Conservation (phyloP, 345 rosid species). For the Ricinus communis region DNA sequence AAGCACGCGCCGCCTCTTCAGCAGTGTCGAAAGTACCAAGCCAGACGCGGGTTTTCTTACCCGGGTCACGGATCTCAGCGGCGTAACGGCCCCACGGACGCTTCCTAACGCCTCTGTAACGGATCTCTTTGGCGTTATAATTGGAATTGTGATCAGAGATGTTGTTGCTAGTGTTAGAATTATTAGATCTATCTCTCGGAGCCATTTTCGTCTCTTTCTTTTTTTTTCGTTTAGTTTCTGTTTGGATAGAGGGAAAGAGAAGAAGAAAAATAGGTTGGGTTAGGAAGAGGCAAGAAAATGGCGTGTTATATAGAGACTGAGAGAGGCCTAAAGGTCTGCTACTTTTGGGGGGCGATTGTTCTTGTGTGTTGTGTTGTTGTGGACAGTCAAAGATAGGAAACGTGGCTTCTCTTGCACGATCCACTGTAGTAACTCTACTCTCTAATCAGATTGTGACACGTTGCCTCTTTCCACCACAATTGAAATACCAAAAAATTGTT, state of each 20-base stretch:
- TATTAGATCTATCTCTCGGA: conserved; percentile 40
- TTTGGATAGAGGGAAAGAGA: neutral
- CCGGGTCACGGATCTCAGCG: conserved; percentile 96
- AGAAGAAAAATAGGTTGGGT: neutral
- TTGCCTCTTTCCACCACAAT: neutral
- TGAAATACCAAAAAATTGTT: too few relatives aligned
- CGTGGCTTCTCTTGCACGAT: conserved; percentile 51
- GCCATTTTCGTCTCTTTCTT: too few relatives aligned
- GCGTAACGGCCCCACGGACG: conserved; percentile 98
- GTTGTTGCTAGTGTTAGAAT: conserved; percentile 9
- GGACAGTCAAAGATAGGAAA: conserved; percentile 46
- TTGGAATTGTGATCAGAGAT: conserved; percentile 12
- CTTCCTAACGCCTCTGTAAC: conserved; percentile 84
- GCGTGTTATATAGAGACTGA: neutral
- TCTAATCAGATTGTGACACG: conserved; percentile 36
- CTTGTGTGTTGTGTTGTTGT: conserved; percentile 19
- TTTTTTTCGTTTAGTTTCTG: neutral
- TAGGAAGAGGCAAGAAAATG: neutral
- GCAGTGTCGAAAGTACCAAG: conserved; percentile 92
- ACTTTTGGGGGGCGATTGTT: conserved; percentile 45
- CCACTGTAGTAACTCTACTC: neutral
- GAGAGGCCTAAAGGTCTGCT: conserved; percentile 40
- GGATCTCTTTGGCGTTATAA: conserved; percentile 48
- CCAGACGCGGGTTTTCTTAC: conserved; percentile 92
- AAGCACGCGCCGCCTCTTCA: conserved; percentile 91